Percentiles rank a stretch among this genome's conserved stretches.
Conservation (phyloP, 176 grass and related monocot genomes). For the Oryza australiensis region DNA sequence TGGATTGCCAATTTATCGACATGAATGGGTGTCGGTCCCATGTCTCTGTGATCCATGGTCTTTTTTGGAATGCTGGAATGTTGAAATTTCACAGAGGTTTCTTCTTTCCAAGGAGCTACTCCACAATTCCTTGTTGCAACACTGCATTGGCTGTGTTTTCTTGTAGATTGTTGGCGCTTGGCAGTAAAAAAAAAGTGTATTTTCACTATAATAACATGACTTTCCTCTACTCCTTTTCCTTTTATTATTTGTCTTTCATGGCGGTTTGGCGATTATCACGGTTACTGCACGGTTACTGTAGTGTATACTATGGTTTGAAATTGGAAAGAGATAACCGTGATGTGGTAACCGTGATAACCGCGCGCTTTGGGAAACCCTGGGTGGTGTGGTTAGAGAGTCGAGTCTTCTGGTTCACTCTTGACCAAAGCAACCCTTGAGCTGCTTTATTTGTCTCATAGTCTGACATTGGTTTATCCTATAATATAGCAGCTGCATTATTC, state of each 20-base stretch:
- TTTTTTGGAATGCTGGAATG: not conserved
- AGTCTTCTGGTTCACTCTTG: too few relatives aligned
- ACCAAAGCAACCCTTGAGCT: too few relatives aligned
- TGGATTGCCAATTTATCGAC: not conserved
- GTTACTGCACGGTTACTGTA: too few relatives aligned
- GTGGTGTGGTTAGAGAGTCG: too few relatives aligned
- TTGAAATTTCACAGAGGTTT: not conserved
- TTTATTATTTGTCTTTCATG: not conserved
- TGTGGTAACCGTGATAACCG: too few relatives aligned
- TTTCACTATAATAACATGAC: not conserved
- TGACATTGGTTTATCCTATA: not conserved
- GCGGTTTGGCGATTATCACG: too few relatives aligned
- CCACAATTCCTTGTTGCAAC: not conserved
- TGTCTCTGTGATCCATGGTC: not conserved
- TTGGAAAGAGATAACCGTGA: too few relatives aligned
- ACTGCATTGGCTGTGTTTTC: too few relatives aligned
- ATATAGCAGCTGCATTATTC: slow-evolving; percentile 9
- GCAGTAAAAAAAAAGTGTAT: too few relatives aligned
- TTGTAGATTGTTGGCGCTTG: not conserved
- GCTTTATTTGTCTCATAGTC: too few relatives aligned
- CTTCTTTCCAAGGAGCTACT: not conserved
- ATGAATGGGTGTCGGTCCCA: not conserved
- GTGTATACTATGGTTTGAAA: too few relatives aligned
- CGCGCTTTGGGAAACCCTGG: too few relatives aligned
- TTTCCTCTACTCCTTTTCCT: not conserved